phyloP scores from a whole-genome alignment of 345 rosid genomes.

The Acer campestre region DNA sequence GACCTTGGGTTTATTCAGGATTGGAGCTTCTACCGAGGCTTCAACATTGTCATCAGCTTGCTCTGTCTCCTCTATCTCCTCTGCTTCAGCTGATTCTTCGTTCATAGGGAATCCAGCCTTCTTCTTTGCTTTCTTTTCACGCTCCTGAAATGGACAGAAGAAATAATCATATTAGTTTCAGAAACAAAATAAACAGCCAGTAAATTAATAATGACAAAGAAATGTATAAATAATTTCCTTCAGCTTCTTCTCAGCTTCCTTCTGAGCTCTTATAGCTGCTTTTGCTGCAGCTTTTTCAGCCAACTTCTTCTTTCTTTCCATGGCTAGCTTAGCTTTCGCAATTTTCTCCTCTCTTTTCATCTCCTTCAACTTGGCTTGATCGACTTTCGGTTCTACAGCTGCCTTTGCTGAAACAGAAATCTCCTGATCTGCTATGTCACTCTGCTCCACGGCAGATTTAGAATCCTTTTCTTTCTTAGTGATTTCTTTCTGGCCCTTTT shows the following conservation, averaged over 20 bases:
- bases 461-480: conserved; percentile 40
- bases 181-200: not conserved
- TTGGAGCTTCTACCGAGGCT: conserved; percentile 31
- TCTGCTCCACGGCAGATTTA: conserved; percentile 38
- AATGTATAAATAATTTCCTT: conserved; percentile 54
- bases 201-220: not conserved
- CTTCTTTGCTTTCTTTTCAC: conserved; percentile 86
- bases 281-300: conserved; percentile 92
- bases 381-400: conserved; percentile 42
- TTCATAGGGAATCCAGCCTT: conserved; percentile 43
- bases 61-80: conserved; percentile 58
- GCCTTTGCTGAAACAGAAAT: conserved; percentile 40
- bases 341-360: conserved; percentile 87
- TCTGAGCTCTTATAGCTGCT: conserved; percentile 87
- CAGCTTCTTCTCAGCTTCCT: conserved; percentile 90
- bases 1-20: conserved; percentile 40
- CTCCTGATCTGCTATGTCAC: conserved; percentile 37
- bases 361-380: conserved; percentile 74
- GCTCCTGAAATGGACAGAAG: conserved; percentile 62
- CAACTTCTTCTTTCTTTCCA: conserved; percentile 93
- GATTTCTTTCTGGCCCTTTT: conserved; percentile 50
- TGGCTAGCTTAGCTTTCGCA: conserved; percentile 82
- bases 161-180: conserved; percentile 18
- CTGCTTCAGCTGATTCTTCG: conserved; percentile 53
- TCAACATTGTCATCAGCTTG: conserved; percentile 41